A percentile compares a stretch with the other conserved stretches of the same genome.
These are phyloP conservation scores for Hymenoscyphus fructigenus DNA, from an alignment of 2,329 filamentous ascomycete species.

Conservation along the genomic window DNA sequence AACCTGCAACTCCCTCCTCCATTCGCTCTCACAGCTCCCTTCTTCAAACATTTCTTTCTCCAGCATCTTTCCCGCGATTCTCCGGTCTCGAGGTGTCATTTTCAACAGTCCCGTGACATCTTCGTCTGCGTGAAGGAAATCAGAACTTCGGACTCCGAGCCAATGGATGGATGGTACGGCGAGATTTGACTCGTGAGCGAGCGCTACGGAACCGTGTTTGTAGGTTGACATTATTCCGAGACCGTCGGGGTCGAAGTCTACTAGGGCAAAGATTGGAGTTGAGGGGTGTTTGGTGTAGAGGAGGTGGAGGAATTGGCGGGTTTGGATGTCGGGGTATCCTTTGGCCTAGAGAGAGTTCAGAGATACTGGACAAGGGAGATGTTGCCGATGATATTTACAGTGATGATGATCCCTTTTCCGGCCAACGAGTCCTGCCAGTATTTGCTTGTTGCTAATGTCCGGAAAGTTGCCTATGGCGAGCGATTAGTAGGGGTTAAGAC, in stretches of 20 bases:
- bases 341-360: constrained; percentile 57
- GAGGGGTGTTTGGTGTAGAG: constrained; percentile 48
- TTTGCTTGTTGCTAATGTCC: constrained; percentile 57
- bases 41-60: constrained; percentile 39
- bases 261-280: constrained; percentile 60
- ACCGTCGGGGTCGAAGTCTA: constrained; percentile 78
- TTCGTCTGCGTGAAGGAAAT: constrained; percentile 23
- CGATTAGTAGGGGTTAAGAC: constrained; percentile 24
- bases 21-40: constrained; percentile 37
- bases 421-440: constrained; percentile 52
- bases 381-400: constrained; percentile 47
- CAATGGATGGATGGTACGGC: constrained; percentile 55
- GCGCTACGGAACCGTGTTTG: constrained; percentile 63
- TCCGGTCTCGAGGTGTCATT: constrained; percentile 47
- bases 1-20: constrained; percentile 60
- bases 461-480: constrained; percentile 65
- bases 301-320: constrained; percentile 61
- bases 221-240: constrained; percentile 73
- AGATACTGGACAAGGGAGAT: neutral
- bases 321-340: constrained; percentile 76
- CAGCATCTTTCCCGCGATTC: constrained; percentile 53
- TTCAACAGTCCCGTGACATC: constrained; percentile 11
- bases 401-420: constrained; percentile 65
- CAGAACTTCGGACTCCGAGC: constrained; percentile 55
- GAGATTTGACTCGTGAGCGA: constrained; percentile 58